Evolutionary conservation across 352 stramenopile genomes (phyloP).

Genomic region (Elongisporangium prolatum): DNA sequence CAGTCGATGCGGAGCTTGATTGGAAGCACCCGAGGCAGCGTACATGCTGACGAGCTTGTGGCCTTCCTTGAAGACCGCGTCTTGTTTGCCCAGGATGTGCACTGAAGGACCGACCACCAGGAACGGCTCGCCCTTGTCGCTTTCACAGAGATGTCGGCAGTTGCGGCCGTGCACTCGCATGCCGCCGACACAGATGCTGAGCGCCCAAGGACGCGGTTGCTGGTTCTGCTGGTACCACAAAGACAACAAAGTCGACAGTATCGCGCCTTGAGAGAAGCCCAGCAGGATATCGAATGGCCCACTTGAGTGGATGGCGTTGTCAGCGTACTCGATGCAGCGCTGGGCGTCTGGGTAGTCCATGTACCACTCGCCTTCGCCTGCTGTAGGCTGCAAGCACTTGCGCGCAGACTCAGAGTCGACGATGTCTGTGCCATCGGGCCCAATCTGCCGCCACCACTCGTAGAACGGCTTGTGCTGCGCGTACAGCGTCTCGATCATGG

Average conservation of each 20-base stretch:
- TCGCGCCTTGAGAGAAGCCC: constrained; percentile 75
- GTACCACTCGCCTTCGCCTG: constrained; percentile 12
- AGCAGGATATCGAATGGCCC: constrained; percentile 74
- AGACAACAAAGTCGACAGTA: constrained; percentile 55
- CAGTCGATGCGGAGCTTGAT: constrained; percentile 14
- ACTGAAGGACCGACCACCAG: constrained; percentile 47
- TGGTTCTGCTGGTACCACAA: constrained; percentile 49
- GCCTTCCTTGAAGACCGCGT: constrained; percentile 38
- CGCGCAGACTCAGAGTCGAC: neutral
- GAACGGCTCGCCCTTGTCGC: constrained; percentile 24
- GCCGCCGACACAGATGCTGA: constrained; percentile 42
- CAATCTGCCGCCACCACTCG: constrained; percentile 20
- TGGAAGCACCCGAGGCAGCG: constrained; percentile 4
- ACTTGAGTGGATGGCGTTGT: constrained; percentile 42
- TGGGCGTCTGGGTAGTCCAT: constrained; percentile 33
- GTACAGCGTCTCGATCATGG: constrained; percentile 34
- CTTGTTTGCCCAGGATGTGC: constrained; percentile 46
- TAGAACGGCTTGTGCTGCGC: constrained; percentile 31
- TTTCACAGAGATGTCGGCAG: constrained; percentile 28
- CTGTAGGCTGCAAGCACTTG: constrained; percentile 1
- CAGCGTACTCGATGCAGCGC: constrained; percentile 42
- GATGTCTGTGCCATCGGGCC: constrained; percentile 4
- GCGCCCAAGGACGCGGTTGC: constrained; percentile 43
- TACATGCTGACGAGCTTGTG: constrained; percentile 40
- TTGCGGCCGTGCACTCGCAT: constrained; percentile 29